phyloP scores from a whole-genome alignment of 352 stramenopile genomes.

The Phytophthora pisi region DNA sequence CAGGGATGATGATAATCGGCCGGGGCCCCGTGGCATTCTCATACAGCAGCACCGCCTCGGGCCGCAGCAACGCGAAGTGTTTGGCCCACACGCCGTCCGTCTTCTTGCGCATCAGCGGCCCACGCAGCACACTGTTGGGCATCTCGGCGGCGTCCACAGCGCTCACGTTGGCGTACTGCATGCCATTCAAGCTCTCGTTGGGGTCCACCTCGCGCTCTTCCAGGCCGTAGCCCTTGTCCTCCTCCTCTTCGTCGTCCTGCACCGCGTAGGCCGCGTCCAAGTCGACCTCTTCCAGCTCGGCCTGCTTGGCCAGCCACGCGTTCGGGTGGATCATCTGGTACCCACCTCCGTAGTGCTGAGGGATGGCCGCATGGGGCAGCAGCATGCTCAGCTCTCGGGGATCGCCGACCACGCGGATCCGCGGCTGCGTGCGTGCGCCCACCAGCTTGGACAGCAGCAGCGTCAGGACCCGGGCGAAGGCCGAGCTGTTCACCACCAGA shows the following conservation, averaged over 20 bases:
- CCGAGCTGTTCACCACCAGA: constrained; percentile 68
- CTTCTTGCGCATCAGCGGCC: constrained; percentile 72
- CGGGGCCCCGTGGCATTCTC: constrained; percentile 56
- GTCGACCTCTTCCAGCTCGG: constrained; percentile 75
- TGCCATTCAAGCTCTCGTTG: constrained; percentile 68
- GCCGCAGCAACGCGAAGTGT: constrained; percentile 70
- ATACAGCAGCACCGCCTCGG: constrained; percentile 77
- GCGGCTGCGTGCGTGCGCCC: constrained; percentile 49
- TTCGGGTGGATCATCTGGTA: constrained; percentile 59
- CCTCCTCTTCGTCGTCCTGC: constrained; percentile 40
- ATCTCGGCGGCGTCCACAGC: constrained; percentile 68
- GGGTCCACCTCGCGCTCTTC: constrained; percentile 29
- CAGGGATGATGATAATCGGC: constrained; percentile 77
- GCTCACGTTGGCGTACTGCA: constrained; percentile 81
- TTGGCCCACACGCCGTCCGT: constrained; percentile 70
- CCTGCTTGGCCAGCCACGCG: constrained; percentile 71
- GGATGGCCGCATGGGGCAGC: constrained; percentile 51
- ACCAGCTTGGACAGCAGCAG: constrained; percentile 59
- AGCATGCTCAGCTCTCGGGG: constrained; percentile 55
- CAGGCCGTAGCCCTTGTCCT: constrained; percentile 50
- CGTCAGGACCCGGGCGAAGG: constrained; percentile 58
- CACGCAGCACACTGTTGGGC: constrained; percentile 72
- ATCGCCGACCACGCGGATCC: constrained; percentile 57
- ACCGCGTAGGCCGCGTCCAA: constrained; percentile 39
- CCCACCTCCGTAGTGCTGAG: constrained; percentile 64